Conservation (phyloP, 805 yeast genomes). For the Wickerhamiella galacta region DNA sequence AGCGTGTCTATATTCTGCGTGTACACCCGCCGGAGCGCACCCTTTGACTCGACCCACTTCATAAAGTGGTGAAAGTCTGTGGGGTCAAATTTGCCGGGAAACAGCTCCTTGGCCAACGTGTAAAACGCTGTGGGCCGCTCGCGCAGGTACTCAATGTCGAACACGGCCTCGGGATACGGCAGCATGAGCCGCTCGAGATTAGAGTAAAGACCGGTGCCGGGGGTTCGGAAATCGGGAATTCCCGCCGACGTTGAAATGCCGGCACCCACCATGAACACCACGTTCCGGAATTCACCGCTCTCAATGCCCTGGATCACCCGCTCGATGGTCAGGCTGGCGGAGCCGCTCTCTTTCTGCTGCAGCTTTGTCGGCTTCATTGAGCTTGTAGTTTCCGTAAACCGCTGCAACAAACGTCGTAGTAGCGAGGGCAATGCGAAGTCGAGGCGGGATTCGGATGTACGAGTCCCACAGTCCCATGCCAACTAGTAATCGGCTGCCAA, state of each 20-base stretch:
- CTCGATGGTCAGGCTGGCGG: not conserved
- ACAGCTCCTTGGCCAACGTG: conserved; percentile 64
- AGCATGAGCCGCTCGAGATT: conserved; percentile 51
- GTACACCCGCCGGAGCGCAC: conserved; percentile 49
- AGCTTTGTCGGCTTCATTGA: not conserved
- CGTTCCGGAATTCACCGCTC: conserved; percentile 2
- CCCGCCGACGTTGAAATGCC: conserved; percentile 91
- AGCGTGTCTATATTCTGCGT: conserved; percentile 90
- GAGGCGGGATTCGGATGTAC: not conserved
- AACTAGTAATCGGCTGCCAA: no score
- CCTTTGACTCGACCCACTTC: conserved; percentile 46
- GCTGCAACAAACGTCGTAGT: not conserved
- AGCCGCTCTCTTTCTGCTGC: conserved; percentile 1
- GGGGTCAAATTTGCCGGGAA: conserved; percentile 77
- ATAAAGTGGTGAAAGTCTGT: conserved; percentile 67
- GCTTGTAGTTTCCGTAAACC: not conserved
- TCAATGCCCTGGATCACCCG: conserved; percentile 1
- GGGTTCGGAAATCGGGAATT: conserved; percentile 88
- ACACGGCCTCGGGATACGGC: conserved; percentile 92
- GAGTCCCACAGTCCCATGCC: not conserved
- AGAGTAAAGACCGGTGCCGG: conserved; percentile 64
- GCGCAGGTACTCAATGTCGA: conserved; percentile 68
- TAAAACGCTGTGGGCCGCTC: conserved; percentile 73
- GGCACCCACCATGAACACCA: conserved; percentile 48
- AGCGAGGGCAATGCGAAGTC: not conserved